Evolutionary conservation across 495 filamentous ascomycete genomes (phyloP), one percentile per base, ranked within the genome.

Genomic region (Tuber melanosporum): DNA sequence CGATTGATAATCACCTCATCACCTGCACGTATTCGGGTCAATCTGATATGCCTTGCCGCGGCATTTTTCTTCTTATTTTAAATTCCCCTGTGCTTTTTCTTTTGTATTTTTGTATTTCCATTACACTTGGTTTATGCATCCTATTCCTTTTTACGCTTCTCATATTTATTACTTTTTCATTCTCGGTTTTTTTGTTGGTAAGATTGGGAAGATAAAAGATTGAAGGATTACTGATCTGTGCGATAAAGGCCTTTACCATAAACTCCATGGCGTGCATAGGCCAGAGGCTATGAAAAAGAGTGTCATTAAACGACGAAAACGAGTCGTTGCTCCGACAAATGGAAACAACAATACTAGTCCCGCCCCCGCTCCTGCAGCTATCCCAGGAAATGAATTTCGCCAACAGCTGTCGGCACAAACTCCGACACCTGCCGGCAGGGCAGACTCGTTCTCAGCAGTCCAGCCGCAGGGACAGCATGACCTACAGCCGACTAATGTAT

Each of bases 251-350:
- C 86, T 98, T n/a, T 98, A 98, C 83, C 93, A 97, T 85, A 99
- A 98, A 84, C 90, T 99, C 1, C 95, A 99, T 83, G 94, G 94
- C 74, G 90, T 92, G 72, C 95, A 97, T 85, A 89, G 95, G 45
- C 95, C 95, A 10, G 92, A 94, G 19, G 92, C 92, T 0, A 98
- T 99, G 96, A 99, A 99, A 85, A 98, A 97, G 85, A 91, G 92
- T 0, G 90, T 95, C 73, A 99, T 99, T 84, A 98, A 98, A 85
- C 90, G 95, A 66, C 91, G 95, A 76, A 99, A 98, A 86, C 91
- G 95, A 32, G 94, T 99, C 22, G 93, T 99, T 66, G 95, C 95
- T 32, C 94, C 92, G 26, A 85, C 88, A 70, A 88, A 91, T 77
- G 91, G 89, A 75, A 83, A 84, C 71, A 83, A 84, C 52, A 45